A percentile compares a stretch with the other conserved stretches of the same genome.
phyloP scores from a whole-genome alignment of 2,329 filamentous ascomycete genomes.

The Penicillium sp. region DNA sequence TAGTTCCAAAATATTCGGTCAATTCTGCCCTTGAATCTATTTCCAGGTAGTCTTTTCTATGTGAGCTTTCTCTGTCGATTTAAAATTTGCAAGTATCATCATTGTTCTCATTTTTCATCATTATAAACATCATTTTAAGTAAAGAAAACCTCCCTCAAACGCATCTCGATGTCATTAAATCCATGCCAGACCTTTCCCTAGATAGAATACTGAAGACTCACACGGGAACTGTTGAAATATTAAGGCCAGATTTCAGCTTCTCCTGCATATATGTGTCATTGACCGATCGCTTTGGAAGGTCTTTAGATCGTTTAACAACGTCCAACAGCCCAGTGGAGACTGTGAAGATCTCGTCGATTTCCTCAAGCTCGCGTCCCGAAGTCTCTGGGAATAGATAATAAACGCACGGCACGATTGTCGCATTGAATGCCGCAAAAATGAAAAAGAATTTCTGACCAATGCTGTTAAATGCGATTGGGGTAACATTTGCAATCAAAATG shows the following conservation, averaged over 20 bases:
- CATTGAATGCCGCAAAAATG: slow-evolving; percentile 24
- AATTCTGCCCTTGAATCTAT: no score
- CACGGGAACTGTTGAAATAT: neutral
- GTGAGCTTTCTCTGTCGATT: no score
- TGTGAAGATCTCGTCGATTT: slow-evolving; percentile 28
- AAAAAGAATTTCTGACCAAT: slow-evolving; percentile 28
- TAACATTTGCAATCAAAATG: slow-evolving; percentile 26
- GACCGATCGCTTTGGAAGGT: slow-evolving; percentile 11
- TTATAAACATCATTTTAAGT: neutral
- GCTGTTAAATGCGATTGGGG: slow-evolving; percentile 24
- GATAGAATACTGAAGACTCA: neutral
- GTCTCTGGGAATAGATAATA: slow-evolving; percentile 29
- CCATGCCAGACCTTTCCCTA: neutral
- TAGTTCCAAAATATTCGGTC: no score
- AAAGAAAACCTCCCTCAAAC: neutral
- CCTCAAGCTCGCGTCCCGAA: slow-evolving; percentile 26
- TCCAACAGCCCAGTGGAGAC: slow-evolving; percentile 15
- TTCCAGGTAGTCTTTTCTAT: no score
- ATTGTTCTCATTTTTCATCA: neutral
- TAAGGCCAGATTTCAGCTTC: neutral
- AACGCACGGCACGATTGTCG: slow-evolving; percentile 19
- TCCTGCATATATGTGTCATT: slow-evolving; percentile 1
- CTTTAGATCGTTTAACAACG: slow-evolving; percentile 18
- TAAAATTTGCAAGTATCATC: neutral
- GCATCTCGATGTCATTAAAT: no score